Conservation (phyloP, 306 rosid genomes). For the Trifolium subterraneum region DNA sequence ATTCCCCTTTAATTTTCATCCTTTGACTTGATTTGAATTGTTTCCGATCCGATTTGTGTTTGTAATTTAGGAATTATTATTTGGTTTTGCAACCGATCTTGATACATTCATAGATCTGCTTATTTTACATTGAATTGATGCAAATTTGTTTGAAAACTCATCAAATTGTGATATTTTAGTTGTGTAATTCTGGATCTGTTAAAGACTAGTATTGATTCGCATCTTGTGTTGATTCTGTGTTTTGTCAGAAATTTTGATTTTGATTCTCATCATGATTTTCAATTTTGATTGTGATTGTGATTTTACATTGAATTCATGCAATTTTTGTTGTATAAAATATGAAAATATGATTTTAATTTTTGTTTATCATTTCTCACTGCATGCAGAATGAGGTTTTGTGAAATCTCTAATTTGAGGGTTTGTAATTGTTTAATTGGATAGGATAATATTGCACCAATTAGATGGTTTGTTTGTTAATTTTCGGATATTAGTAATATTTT, state of each 20-base stretch:
- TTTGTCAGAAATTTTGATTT: not conserved
- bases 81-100: not conserved
- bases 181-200: constrained; percentile 9
- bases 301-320: no score
- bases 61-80: no score
- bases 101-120: constrained; percentile 8
- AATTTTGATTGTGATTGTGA: not conserved
- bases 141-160: not conserved
- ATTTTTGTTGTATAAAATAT: not conserved
- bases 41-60: not conserved
- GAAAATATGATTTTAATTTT: not conserved
- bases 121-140: not conserved
- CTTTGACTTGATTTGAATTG: constrained; percentile 11
- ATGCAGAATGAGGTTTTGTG: not conserved
- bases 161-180: not conserved
- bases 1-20: not conserved
- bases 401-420: not conserved
- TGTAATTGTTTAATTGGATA: not conserved
- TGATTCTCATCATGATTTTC: not conserved
- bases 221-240: not conserved
- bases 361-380: not conserved
- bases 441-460: not conserved
- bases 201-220: not conserved
- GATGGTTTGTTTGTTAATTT: not conserved
- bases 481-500: not conserved